A percentile compares a stretch with the other conserved stretches of the same genome.
Evolutionary conservation across 192 early-diverging fungal genomes (phyloP).

Genomic region (Linnemannia exigua): DNA sequence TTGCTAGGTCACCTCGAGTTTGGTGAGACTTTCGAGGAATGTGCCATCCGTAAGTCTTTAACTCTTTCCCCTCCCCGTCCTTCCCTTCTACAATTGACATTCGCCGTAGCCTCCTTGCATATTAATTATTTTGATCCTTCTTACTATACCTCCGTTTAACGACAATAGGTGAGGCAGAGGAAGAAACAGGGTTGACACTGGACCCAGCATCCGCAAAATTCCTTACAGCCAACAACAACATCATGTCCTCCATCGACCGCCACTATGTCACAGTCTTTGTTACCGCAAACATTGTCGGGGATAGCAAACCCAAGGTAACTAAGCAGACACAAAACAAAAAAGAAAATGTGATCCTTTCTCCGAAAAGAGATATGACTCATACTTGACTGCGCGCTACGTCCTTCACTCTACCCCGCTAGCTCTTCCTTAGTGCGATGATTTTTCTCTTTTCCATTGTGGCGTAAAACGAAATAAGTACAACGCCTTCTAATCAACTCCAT

Average conservation of each 20-base stretch:
- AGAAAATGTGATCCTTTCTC: too few relatives aligned
- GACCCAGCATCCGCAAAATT: constrained; percentile 49
- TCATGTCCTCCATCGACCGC: constrained; percentile 59
- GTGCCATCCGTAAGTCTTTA: constrained; percentile 60
- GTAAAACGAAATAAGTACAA: not conserved
- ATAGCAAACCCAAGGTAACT: constrained; percentile 24
- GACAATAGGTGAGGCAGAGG: constrained; percentile 51
- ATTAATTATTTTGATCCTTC: not conserved
- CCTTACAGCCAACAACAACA: constrained; percentile 66
- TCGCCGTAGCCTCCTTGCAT: not conserved
- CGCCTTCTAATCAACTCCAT: not conserved
- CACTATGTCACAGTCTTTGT: constrained; percentile 75
- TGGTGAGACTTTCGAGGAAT: constrained; percentile 66
- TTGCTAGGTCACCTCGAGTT: constrained; percentile 66
- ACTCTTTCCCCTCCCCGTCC: not conserved
- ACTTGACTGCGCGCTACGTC: not conserved
- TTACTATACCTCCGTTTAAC: not conserved
- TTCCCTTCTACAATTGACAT: not conserved
- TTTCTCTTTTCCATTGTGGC: not conserved
- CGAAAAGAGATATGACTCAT: too few relatives aligned
- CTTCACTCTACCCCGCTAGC: not conserved
- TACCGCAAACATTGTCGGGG: constrained; percentile 36
- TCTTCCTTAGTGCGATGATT: not conserved
- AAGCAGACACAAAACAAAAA: not conserved
- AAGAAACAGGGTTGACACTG: constrained; percentile 62